Evolutionary conservation across 495 filamentous ascomycete genomes (phyloP), one percentile per base, ranked within the genome.

Genomic region (Xylona heveae): DNA sequence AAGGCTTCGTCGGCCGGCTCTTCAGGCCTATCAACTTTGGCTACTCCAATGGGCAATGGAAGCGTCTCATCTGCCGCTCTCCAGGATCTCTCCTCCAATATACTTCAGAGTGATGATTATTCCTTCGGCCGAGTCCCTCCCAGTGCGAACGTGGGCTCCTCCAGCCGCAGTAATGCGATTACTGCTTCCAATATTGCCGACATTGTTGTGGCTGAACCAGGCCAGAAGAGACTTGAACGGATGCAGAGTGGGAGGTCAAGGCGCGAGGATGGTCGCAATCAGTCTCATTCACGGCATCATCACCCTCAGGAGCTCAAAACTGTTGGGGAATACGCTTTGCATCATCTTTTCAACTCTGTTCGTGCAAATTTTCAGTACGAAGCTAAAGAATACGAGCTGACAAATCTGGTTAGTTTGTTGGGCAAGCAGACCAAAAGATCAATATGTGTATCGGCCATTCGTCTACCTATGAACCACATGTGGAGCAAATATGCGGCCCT

Each of bases 301-400:
- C 65, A 73, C 45, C 59, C 63, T 44, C 64, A 69, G 20, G 78
- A 91, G 42, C 62, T 68, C 37, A 92, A 83, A 54, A 92, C 81
- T 0, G 82, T 91, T 30, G 85, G 82, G 28, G 88, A 97, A 59
- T 94, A 92, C 64, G 84, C 90, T 16, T 58, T 95, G 34, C 85
- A 95, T 53, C 85, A 93, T 44, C 58, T 97, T 20, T 93, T 97
- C 53, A 93, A 84, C 39, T 80, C 84, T 31, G 74, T 78, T 47
- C 54, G 73, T 54, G 16, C 35, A 6, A 4, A 10, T 28, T 15
- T 20, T 14, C 15, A 19, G 15, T 23, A 12, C 16, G 28, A 15
- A n/a, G n/a, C n/a, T 19, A 20, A 23, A 28, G 13, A 7, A 15
- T 22, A 24, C 19, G 24, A 9, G 7, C 14, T 24, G 29, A 28